phyloP scores from a whole-genome alignment of 2,329 filamentous ascomycete genomes.

The Fusarium dlaminii region DNA sequence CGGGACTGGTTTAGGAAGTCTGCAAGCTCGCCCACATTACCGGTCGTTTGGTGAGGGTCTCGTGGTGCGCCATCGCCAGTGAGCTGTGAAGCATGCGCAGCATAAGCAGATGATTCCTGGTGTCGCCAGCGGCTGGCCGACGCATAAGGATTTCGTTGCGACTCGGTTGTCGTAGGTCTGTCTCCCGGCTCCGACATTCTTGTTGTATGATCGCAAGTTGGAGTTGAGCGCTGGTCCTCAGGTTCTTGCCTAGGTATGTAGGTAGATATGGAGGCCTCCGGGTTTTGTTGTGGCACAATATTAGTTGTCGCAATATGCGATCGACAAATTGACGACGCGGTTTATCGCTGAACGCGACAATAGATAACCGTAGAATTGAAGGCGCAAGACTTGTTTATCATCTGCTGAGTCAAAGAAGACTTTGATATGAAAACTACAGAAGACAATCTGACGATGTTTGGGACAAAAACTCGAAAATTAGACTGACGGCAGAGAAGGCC shows the following conservation, averaged over 20 bases:
- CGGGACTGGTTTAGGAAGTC: slow-evolving; percentile 66
- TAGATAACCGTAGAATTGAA: background rate
- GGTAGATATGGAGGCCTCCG: slow-evolving; percentile 24
- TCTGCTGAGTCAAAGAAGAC: background rate
- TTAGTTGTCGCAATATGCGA: slow-evolving; percentile 23
- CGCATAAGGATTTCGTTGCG: slow-evolving; percentile 61
- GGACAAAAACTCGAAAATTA: slow-evolving; percentile 2
- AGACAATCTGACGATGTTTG: slow-evolving; percentile 10
- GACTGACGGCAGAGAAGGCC: background rate
- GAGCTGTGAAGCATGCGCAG: slow-evolving; percentile 55
- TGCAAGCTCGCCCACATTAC: slow-evolving; percentile 61
- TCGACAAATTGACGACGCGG: slow-evolving; percentile 19
- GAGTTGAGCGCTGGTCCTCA: background rate
- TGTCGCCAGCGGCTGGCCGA: slow-evolving; percentile 70
- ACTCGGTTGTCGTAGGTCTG: slow-evolving; percentile 43
- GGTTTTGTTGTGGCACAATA: slow-evolving; percentile 2
- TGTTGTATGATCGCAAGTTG: background rate
- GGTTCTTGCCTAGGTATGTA: background rate
- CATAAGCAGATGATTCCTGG: slow-evolving; percentile 68
- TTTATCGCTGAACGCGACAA: slow-evolving; percentile 15
- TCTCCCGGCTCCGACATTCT: slow-evolving; percentile 39
- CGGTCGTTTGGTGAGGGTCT: slow-evolving; percentile 47
- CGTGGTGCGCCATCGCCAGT: slow-evolving; percentile 41
- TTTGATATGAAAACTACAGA: background rate
- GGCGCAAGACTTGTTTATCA: slow-evolving; percentile 2